Percentiles rank a stretch among this genome's conserved stretches.
Conservation (phyloP, 352 stramenopile genomes). For the Nothophytophthora sp. region DNA sequence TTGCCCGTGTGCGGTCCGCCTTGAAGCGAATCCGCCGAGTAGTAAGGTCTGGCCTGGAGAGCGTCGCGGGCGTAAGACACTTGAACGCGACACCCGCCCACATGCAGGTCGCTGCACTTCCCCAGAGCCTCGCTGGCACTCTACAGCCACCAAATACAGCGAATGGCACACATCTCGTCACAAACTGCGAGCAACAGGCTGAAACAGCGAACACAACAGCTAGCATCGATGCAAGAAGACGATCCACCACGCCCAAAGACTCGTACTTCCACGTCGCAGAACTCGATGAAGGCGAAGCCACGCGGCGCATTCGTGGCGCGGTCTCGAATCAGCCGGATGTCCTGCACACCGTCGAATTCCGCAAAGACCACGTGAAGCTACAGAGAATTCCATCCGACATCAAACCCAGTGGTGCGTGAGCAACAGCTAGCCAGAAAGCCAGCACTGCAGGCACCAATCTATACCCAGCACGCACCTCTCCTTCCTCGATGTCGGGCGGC, state of each 20-base stretch:
- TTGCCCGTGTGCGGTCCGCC: constrained; percentile 21
- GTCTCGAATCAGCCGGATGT: constrained; percentile 79
- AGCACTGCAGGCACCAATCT: neutral
- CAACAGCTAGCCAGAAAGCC: neutral
- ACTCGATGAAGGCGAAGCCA: constrained; percentile 84
- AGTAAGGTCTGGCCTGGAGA: constrained; percentile 18
- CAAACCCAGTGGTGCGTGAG: no score
- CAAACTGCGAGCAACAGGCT: neutral
- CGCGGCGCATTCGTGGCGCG: constrained; percentile 61
- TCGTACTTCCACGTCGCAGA: constrained; percentile 62
- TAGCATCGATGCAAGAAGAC: neutral
- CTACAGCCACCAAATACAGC: constrained; percentile 12
- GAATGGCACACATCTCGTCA: neutral
- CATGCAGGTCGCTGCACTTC: constrained; percentile 26
- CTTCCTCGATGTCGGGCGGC: constrained; percentile 72
- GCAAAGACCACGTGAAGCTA: constrained; percentile 81
- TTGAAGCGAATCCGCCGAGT: constrained; percentile 6
- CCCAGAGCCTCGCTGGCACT: constrained; percentile 35
- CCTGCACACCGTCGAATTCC: constrained; percentile 57
- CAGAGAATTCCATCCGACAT: neutral
- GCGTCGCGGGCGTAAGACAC: constrained; percentile 65
- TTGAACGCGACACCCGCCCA: constrained; percentile 44
- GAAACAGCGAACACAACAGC: no score
- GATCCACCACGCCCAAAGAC: neutral
- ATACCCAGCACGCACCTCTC: constrained; percentile 45